These are phyloP conservation scores for Botrytis porri DNA, from an alignment of 2,329 filamentous ascomycete species.

Conservation along the genomic window DNA sequence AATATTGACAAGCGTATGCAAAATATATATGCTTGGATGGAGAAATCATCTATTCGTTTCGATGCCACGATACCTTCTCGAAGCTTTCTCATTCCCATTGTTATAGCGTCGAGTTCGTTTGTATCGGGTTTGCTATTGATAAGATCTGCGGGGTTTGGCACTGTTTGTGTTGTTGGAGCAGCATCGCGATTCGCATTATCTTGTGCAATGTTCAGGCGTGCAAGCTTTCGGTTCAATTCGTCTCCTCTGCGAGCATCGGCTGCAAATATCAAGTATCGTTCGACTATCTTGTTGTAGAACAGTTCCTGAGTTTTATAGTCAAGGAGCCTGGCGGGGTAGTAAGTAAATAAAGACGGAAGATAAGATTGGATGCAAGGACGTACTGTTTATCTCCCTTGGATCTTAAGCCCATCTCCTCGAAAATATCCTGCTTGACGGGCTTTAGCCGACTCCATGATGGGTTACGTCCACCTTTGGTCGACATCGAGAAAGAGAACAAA, in stretches of 20 bases:
- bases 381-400: conserved; percentile 90
- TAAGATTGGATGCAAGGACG: conserved; percentile 6
- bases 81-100: conserved; percentile 85
- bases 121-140: conserved; percentile 18
- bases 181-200: conserved; percentile 29
- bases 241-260: conserved; percentile 68
- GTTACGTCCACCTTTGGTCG: conserved; percentile 38
- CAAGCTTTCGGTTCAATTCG: conserved; percentile 72
- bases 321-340: conserved; percentile 54
- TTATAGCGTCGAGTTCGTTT: conserved; percentile 45
- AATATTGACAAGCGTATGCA: conserved; percentile 82
- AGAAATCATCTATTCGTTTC: conserved; percentile 73
- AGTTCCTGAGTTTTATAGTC: conserved; percentile 75
- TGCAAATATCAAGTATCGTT: conserved; percentile 88
- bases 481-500: conserved; percentile 28
- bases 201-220: conserved; percentile 46
- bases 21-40: conserved; percentile 88
- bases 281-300: conserved; percentile 84
- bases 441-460: conserved; percentile 68
- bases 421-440: conserved; percentile 69
- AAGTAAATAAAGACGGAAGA: conserved; percentile 21
- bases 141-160: conserved; percentile 20
- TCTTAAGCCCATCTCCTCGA: conserved; percentile 79
- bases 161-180: conserved; percentile 25
- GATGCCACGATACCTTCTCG: conserved; percentile 85